A percentile compares a stretch with the other conserved stretches of the same genome.
These are phyloP conservation scores for Gamsiella multidivaricata DNA, from an alignment of 192 early-diverging fungal species.

Conservation along the genomic window DNA sequence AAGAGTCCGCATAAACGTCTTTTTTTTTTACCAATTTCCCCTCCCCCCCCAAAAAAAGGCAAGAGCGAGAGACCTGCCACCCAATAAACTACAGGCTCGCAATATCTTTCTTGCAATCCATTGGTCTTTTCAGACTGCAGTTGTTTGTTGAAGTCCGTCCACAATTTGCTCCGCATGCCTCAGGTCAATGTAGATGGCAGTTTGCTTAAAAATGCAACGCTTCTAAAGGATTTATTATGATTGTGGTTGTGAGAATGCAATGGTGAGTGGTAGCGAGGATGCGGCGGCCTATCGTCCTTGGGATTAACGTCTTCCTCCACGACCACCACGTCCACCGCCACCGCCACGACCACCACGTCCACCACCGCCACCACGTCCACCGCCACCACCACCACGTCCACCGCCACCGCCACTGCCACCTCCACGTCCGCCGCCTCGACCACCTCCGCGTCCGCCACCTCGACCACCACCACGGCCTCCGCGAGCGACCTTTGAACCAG, in stretches of 20 bases:
- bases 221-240: neutral
- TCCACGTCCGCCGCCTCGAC: conserved; percentile 23
- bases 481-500: conserved; percentile 45
- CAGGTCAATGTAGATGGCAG: too few species aligned
- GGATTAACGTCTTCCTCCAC: conserved; percentile 33
- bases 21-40: too few species aligned
- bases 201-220: too few species aligned
- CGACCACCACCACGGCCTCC: conserved; percentile 55
- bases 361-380: conserved; percentile 34
- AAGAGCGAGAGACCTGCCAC: neutral
- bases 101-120: too few species aligned
- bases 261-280: neutral
- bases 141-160: too few species aligned
- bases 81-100: conserved; percentile 1
- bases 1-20: conserved; percentile 40
- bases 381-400: conserved; percentile 45
- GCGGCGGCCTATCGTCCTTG: neutral
- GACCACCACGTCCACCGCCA: conserved; percentile 22
- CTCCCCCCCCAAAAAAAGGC: neutral
- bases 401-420: conserved; percentile 10
- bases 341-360: conserved; percentile 25
- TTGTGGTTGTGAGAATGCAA: neutral
- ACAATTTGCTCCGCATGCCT: too few species aligned
- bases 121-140: too few species aligned
- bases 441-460: conserved; percentile 24